These are phyloP conservation scores for Magnusiomyces tetraspermus DNA, from an alignment of 1,139 yeast species.

Conservation along the genomic window DNA sequence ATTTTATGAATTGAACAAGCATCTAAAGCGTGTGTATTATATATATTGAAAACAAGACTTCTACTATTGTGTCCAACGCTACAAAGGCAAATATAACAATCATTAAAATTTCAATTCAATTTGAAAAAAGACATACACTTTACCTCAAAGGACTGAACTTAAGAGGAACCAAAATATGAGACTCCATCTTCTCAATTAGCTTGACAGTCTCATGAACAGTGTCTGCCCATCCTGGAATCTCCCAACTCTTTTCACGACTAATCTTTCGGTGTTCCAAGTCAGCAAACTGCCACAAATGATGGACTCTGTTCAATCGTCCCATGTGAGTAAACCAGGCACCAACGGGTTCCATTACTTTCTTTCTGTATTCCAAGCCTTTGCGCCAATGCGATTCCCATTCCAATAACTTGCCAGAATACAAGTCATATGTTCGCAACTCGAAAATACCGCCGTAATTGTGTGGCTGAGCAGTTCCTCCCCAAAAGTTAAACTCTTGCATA, in stretches of 20 bases:
- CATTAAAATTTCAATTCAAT: not conserved
- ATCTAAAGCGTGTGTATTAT: too few species aligned
- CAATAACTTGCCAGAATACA: slow-evolving; percentile 34
- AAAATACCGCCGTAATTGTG: slow-evolving; percentile 37
- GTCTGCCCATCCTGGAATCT: slow-evolving; percentile 38
- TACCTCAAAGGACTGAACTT: slow-evolving; percentile 33
- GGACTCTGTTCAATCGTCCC: slow-evolving; percentile 35
- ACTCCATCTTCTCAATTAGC: slow-evolving; percentile 34
- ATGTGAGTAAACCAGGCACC: slow-evolving; percentile 40
- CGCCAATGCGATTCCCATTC: slow-evolving; percentile 39
- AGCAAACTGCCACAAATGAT: slow-evolving; percentile 39
- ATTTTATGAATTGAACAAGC: too few species aligned
- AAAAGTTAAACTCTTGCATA: slow-evolving; percentile 37
- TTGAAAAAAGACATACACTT: too few species aligned
- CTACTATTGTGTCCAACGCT: not conserved
- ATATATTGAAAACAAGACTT: too few species aligned
- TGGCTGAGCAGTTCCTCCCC: slow-evolving; percentile 40
- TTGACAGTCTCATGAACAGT: slow-evolving; percentile 37
- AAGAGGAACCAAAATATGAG: slow-evolving; percentile 35
- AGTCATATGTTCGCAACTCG: slow-evolving; percentile 35
- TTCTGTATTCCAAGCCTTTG: slow-evolving; percentile 35
- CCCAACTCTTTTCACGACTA: slow-evolving; percentile 38
- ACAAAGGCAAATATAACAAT: not conserved
- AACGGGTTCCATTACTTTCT: slow-evolving; percentile 40
- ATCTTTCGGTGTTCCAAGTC: slow-evolving; percentile 37